Conservation (phyloP, 768 basidiomycete genomes). For the Boletus edulis region DNA sequence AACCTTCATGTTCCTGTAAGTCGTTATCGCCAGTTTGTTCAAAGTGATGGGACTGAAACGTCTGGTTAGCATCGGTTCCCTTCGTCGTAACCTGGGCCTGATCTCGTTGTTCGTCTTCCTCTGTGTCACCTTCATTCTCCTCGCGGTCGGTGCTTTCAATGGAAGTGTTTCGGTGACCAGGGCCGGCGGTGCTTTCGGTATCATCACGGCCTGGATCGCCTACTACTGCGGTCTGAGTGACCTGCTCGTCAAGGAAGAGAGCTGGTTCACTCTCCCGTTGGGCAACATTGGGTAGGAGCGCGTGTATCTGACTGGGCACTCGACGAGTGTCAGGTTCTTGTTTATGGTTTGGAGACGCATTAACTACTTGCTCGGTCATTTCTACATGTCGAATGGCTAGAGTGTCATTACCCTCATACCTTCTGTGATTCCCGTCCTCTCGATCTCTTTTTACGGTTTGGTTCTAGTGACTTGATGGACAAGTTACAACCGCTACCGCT, state of each 20-base stretch:
- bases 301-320: neutral
- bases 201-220: slow-evolving; percentile 45
- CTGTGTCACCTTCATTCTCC: slow-evolving; percentile 48
- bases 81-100: slow-evolving; percentile 50
- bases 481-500: neutral
- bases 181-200: slow-evolving; percentile 45
- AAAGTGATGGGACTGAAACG: neutral
- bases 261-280: slow-evolving; percentile 41
- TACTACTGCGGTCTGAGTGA: slow-evolving; percentile 46
- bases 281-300: slow-evolving; percentile 24
- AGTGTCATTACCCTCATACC: neutral
- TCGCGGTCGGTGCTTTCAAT: slow-evolving; percentile 40
- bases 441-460: slow-evolving; percentile 1
- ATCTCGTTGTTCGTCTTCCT: slow-evolving; percentile 52
- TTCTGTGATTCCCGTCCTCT: neutral
- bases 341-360: neutral
- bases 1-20: slow-evolving; percentile 67
- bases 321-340: neutral
- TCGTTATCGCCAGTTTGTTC: neutral
- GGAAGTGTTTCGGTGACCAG: slow-evolving; percentile 22
- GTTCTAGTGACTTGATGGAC: slow-evolving; percentile 1
- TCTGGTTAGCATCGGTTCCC: slow-evolving; percentile 41
- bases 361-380: slow-evolving; percentile 10
- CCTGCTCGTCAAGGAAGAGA: slow-evolving; percentile 37
- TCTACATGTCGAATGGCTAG: neutral